These are phyloP conservation scores for Apiotrichum montevideense DNA, from an alignment of 1,284 basidiomycete species.

Conservation along the genomic window DNA sequence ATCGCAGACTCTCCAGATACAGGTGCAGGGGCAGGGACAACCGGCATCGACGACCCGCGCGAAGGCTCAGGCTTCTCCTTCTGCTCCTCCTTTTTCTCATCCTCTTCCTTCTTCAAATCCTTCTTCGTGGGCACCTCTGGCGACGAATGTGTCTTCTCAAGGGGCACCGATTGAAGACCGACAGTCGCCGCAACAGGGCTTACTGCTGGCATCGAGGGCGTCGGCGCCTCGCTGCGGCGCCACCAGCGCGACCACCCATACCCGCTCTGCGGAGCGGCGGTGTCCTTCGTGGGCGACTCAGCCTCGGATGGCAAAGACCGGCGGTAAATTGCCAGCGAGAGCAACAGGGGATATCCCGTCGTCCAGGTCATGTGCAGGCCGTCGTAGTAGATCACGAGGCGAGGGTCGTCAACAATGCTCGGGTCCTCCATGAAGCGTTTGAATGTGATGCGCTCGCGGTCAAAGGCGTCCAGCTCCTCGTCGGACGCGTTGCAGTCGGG, in stretches of 20 bases:
- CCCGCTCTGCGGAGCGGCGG: slow-evolving; percentile 25
- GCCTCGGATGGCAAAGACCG: slow-evolving; percentile 34
- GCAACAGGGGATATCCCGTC: slow-evolving; percentile 50
- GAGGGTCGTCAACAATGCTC: slow-evolving; percentile 49
- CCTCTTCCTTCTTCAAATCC: neutral
- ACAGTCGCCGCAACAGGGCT: too few species aligned
- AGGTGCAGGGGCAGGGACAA: too few species aligned
- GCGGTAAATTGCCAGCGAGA: slow-evolving; percentile 50
- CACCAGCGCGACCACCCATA: slow-evolving; percentile 45
- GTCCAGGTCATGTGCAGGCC: slow-evolving; percentile 51
- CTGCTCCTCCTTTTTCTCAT: too few species aligned
- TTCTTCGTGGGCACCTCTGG: neutral
- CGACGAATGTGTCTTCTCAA: slow-evolving; percentile 7
- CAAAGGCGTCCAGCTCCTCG: slow-evolving; percentile 41
- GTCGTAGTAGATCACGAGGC: slow-evolving; percentile 50
- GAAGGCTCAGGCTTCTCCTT: neutral
- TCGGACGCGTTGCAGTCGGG: slow-evolving; percentile 22
- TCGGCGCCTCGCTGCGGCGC: slow-evolving; percentile 24
- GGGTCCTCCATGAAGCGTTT: slow-evolving; percentile 51
- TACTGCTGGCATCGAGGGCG: neutral
- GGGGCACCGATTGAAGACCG: neutral
- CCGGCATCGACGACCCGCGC: too few species aligned
- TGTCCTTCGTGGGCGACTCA: neutral
- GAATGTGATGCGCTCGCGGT: slow-evolving; percentile 50
- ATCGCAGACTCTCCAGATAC: neutral